Conservation (phyloP, 192 early-diverging fungal genomes). For the Podila clonocystis region DNA sequence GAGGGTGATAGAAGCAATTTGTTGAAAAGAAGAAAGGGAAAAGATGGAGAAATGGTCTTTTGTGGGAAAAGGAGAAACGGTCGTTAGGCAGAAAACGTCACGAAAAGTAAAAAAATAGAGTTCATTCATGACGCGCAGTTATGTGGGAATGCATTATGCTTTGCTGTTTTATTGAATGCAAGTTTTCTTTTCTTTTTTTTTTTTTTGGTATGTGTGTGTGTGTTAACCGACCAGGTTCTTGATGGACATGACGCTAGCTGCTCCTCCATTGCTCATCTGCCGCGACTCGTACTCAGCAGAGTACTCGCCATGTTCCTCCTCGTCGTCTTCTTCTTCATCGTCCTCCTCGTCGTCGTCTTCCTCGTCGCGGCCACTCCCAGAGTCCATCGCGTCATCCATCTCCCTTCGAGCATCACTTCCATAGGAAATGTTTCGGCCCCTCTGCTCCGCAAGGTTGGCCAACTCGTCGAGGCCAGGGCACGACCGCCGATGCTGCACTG, state of each 20-base stretch:
- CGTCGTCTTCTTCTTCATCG: neutral
- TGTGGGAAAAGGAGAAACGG: neutral
- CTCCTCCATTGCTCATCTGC: neutral
- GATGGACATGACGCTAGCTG: slow-evolving; percentile 37
- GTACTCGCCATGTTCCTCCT: neutral
- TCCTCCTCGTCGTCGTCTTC: slow-evolving; percentile 13
- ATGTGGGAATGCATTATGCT: too few relatives aligned
- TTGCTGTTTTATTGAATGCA: neutral
- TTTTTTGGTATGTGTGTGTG: neutral
- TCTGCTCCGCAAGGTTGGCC: slow-evolving; percentile 1
- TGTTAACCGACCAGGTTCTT: slow-evolving; percentile 23
- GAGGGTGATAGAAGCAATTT: neutral
- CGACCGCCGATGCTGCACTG: neutral
- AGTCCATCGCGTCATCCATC: slow-evolving; percentile 7
- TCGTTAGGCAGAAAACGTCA: too few relatives aligned
- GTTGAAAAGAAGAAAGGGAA: neutral
- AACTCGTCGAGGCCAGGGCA: slow-evolving; percentile 1
- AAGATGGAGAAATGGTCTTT: neutral
- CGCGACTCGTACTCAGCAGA: neutral
- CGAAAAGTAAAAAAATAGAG: too few relatives aligned
- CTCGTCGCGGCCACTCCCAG: neutral
- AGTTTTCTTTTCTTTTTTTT: neutral
- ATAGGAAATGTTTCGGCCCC: neutral
- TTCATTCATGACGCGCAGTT: too few relatives aligned
- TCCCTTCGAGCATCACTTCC: neutral